A percentile compares a stretch with the other conserved stretches of the same genome.
Conservation (phyloP, 805 yeast species). For the Lipomyces sp. region DNA sequence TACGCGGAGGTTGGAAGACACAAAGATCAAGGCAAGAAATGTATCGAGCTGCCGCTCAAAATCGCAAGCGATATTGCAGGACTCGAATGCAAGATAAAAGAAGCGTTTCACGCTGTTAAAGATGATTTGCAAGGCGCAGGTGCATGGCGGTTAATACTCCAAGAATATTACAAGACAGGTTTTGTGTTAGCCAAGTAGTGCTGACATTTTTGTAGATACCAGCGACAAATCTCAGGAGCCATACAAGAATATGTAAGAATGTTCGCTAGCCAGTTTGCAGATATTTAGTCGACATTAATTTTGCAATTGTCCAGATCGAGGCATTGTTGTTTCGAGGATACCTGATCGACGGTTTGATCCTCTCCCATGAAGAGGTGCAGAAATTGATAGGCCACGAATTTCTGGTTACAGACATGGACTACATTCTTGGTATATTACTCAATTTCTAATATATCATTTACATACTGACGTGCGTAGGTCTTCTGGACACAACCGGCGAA, state of each 20-base stretch:
- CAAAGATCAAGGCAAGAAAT: not conserved
- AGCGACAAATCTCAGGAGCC: slow-evolving; percentile 37
- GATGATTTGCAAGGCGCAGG: slow-evolving; percentile 12
- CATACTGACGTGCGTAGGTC: slow-evolving; percentile 9
- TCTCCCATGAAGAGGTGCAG: slow-evolving; percentile 27
- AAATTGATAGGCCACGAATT: slow-evolving; percentile 17
- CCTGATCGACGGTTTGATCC: slow-evolving; percentile 31
- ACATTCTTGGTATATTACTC: slow-evolving; percentile 45
- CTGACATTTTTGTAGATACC: slow-evolving; percentile 5
- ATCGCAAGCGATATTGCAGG: slow-evolving; percentile 16
- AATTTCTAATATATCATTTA: not conserved
- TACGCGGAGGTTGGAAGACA: not conserved
- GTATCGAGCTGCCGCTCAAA: not conserved
- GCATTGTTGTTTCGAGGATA: slow-evolving; percentile 39
- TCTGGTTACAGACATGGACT: slow-evolving; percentile 44
- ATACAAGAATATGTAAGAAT: slow-evolving; percentile 39
- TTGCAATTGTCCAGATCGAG: slow-evolving; percentile 34
- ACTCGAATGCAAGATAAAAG: slow-evolving; percentile 15
- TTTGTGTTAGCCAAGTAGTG: not conserved
- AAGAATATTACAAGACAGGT: not conserved
- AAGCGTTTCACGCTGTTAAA: not conserved
- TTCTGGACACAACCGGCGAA: slow-evolving; percentile 53
- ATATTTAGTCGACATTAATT: not conserved
- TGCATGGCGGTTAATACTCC: slow-evolving; percentile 15
- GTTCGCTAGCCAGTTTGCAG: not conserved